phyloP scores from a whole-genome alignment of 2,329 filamentous ascomycete genomes.

The Sporothrix pseudoabietina region DNA sequence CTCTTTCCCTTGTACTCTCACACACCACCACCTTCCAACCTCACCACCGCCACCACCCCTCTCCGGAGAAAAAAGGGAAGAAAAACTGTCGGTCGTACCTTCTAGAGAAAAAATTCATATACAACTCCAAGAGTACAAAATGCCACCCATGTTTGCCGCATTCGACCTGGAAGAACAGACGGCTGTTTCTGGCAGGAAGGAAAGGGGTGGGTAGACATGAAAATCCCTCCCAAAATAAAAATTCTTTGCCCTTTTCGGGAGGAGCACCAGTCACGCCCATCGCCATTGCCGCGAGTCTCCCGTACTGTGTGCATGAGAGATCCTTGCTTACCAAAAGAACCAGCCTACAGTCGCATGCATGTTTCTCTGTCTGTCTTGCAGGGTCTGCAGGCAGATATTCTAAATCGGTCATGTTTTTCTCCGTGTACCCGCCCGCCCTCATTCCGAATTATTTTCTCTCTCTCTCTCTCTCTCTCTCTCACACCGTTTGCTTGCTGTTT shows the following conservation, averaged over 20 bases:
- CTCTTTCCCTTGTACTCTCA: background rate
- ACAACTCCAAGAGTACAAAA: background rate
- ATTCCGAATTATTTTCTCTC: constrained; percentile 3
- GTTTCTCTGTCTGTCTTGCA: background rate
- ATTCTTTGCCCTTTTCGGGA: background rate
- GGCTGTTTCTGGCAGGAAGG: background rate
- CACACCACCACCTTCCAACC: constrained; percentile 19
- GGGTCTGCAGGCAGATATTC: background rate
- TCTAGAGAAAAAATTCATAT: background rate
- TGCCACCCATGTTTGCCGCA: background rate
- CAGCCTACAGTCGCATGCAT: background rate
- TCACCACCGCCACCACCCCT: background rate
- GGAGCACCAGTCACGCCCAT: background rate
- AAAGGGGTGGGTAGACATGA: background rate
- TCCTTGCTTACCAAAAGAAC: background rate
- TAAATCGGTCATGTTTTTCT: background rate
- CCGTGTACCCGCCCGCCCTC: constrained; percentile 5
- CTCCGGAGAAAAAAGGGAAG: background rate
- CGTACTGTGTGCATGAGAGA: background rate
- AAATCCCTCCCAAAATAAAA: background rate
- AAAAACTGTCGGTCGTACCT: background rate
- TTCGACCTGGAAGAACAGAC: background rate
- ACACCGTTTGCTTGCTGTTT: background rate
- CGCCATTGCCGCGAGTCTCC: background rate
- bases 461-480: too few species aligned